phyloP scores from a whole-genome alignment of 441 rosid genomes.

The Eutrema salsugineum region DNA sequence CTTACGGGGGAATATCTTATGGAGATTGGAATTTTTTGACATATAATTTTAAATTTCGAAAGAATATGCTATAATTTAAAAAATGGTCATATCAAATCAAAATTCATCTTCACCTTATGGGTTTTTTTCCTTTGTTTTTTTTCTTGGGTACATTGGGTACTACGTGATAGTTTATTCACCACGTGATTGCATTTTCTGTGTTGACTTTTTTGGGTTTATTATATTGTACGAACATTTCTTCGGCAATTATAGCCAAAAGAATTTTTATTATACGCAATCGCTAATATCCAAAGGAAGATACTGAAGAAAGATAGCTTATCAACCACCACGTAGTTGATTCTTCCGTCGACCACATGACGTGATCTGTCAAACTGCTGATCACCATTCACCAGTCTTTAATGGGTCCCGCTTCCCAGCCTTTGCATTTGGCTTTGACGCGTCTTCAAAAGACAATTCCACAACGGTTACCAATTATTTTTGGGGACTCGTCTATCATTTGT shows the following conservation, averaged over 20 bases:
- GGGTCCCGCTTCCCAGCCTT: neutral
- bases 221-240: constrained; percentile 4
- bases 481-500: neutral
- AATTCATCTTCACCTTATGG: too few relatives aligned
- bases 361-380: constrained; percentile 37
- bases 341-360: constrained; percentile 28
- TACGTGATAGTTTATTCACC: constrained; percentile 11
- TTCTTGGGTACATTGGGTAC: neutral
- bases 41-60: too few relatives aligned
- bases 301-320: constrained; percentile 26
- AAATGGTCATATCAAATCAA: too few relatives aligned
- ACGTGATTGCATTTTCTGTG: constrained; percentile 6
- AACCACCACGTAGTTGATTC: constrained; percentile 31
- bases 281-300: constrained; percentile 14
- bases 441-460: constrained; percentile 20
- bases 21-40: too few relatives aligned
- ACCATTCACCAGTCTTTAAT: constrained; percentile 19
- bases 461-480: constrained; percentile 3
- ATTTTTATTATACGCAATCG: constrained; percentile 8
- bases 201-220: constrained; percentile 1
- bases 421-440: constrained; percentile 24
- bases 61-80: too few relatives aligned
- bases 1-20: too few relatives aligned
- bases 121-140: neutral
- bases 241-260: neutral